Evolutionary conservation across 176 grass and related monocot species (phyloP), one percentile per base, ranked within the genome.

Genomic region (Zoysia japonica): DNA sequence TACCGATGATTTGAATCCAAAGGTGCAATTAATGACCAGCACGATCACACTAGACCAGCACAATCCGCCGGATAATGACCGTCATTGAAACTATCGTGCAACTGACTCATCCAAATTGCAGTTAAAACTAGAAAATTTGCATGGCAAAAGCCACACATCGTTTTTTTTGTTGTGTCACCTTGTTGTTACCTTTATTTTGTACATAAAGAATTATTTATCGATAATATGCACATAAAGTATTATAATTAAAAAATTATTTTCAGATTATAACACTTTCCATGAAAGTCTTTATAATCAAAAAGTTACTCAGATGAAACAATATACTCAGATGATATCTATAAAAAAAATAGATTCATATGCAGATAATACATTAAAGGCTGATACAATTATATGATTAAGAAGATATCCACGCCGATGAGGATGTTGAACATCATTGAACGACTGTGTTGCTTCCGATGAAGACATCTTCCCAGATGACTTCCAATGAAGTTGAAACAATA

Each of bases 51-150:
- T 28, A 28, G 28, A 28, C 28, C 28, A 50, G 55, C 13, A 68
- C 9, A 55, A 76, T 80, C 76, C 1, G 6, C 47, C 7, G 3
- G 82, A 88, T 75, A 71, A 47, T n/a, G 82, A 76, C 65, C 4
- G 55, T 70, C 77, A 65, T 65, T 40, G 42, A 80, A 69, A 49
- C 28, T 28, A 28, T 68, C 9, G n/a, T 75, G 76, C 55, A 61
- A 14, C 86, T 75, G 54, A 84, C 65, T 56, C 74, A 11, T 67
- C 70, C 65, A 54, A 37, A 57, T 57, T 14, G 6, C 43, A 64
- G 78, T 28, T 28, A 15, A 20, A 6, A 61, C 59, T 28, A 28
- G 28, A 28, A 28, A 28, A 28, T 0, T 28, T 28, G 28, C 28
- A 0, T 28, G 28, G 28, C 0, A 28, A 28, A 28, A 28, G 28